These are phyloP conservation scores for Pogostemon cablin DNA, from an alignment of 257 asterid genomes.

Conservation along the genomic window DNA sequence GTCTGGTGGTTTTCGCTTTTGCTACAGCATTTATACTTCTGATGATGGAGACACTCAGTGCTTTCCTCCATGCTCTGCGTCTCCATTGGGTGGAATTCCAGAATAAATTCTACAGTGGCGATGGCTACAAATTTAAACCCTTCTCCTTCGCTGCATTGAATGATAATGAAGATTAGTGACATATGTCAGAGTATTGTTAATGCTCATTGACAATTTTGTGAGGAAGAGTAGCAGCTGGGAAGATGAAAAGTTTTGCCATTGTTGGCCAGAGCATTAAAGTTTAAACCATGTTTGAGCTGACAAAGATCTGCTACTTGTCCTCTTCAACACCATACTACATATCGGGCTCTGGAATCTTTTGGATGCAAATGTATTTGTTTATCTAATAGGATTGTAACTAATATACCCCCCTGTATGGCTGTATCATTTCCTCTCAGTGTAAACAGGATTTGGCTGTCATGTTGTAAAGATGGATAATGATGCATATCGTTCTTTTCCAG, in stretches of 20 bases:
- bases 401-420: slow-evolving; percentile 17
- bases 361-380: slow-evolving; percentile 29
- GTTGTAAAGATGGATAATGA: slow-evolving; percentile 43
- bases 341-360: slow-evolving; percentile 20
- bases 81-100: slow-evolving; percentile 98
- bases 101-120: slow-evolving; percentile 81
- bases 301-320: slow-evolving; percentile 25
- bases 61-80: slow-evolving; percentile 91
- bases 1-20: slow-evolving; percentile 77
- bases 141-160: slow-evolving; percentile 70
- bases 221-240: slow-evolving; percentile 26
- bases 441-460: slow-evolving; percentile 26
- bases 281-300: slow-evolving; percentile 30
- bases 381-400: slow-evolving; percentile 39
- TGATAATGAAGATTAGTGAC: slow-evolving; percentile 55
- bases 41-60: slow-evolving; percentile 95
- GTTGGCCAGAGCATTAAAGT: neutral
- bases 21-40: slow-evolving; percentile 87
- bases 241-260: slow-evolving; percentile 27
- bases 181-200: neutral
- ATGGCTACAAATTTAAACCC: slow-evolving; percentile 87
- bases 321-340: slow-evolving; percentile 34
- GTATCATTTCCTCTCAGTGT: slow-evolving; percentile 16
- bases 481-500: slow-evolving; percentile 10
- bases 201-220: slow-evolving; percentile 34